Evolutionary conservation across 2,329 filamentous ascomycete genomes (phyloP).

Genomic region (Cylindrodendrum hubeiense): DNA sequence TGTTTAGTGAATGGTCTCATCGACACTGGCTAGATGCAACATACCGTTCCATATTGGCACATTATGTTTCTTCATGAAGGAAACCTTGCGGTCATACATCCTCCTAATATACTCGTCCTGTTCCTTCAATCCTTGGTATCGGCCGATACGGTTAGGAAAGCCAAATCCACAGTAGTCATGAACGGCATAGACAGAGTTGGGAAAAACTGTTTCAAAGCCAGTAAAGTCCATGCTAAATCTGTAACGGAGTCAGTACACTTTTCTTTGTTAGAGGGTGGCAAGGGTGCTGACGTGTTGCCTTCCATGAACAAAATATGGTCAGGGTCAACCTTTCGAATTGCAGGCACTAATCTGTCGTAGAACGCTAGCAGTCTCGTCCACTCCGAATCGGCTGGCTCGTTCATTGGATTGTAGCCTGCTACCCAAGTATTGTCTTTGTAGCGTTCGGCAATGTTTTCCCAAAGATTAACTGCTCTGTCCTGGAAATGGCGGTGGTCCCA

Average conservation of each 20-base stretch:
- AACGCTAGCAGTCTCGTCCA: conserved; percentile 52
- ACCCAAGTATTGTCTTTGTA: conserved; percentile 57
- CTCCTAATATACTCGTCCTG: conserved; percentile 49
- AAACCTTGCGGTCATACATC: conserved; percentile 55
- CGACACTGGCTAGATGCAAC: neutral
- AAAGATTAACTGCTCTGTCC: conserved; percentile 57
- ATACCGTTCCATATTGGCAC: conserved; percentile 58
- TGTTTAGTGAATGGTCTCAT: too few species aligned
- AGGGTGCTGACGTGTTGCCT: conserved; percentile 64
- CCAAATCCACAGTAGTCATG: conserved; percentile 67
- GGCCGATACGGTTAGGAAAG: conserved; percentile 57
- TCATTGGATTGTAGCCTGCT: conserved; percentile 54
- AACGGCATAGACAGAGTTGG: conserved; percentile 63
- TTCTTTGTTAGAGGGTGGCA: conserved; percentile 49
- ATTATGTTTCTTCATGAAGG: conserved; percentile 55
- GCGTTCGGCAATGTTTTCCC: conserved; percentile 55
- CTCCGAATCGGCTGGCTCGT: conserved; percentile 46
- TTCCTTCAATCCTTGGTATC: conserved; percentile 51
- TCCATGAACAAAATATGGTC: conserved; percentile 63
- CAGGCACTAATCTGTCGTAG: conserved; percentile 54
- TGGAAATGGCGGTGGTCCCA: conserved; percentile 61
- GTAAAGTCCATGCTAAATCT: conserved; percentile 49
- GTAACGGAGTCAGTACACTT: conserved; percentile 7
- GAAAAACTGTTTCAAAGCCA: conserved; percentile 51
- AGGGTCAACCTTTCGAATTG: conserved; percentile 54